Evolutionary conservation across 1,284 basidiomycete genomes (phyloP), one percentile per base, ranked within the genome.

Genomic region (Naganishia sp.): DNA sequence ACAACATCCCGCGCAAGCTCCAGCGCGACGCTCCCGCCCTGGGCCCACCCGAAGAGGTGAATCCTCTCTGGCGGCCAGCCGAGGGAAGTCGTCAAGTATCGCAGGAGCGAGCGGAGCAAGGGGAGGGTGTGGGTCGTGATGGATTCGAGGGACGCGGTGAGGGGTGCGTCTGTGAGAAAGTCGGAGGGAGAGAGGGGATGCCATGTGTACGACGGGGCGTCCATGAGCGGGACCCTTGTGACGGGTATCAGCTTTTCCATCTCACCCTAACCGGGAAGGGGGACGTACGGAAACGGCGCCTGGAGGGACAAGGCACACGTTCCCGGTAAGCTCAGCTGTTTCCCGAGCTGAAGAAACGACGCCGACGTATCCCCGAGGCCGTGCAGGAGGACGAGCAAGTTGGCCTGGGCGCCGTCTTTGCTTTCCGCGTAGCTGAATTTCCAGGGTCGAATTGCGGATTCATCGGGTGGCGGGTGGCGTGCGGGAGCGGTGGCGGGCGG

Each of bases 31-130:
- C 84, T 90, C 0, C 91, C 93, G 0, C 93, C 93, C 77, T 96
- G 93, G 0, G 85, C 91, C 72, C 92, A 96, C 5, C 93, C 93
- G 71, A 95, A 92, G 15, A 94, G 73, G 75, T 96, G 92, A 23
- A 96, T 88, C 21, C 84, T 81, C 6, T 84, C 71, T 0, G 83
- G 71, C 0, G 84, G 79, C 93, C 93, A 95, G 0, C 80, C 73
- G 70, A 88, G 89, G 23, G 54, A 25, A 15, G 10, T 32, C 11
- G 81, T 81, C 55, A 95, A 84, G 89, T 83, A 10, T 80, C 74
- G 63, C 92, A 68, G 70, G 25, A 89, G 79, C 11, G 76, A 80
- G 2, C 78, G 74, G 25, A 94, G 77, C 6, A 55, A 52, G 1
- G 71, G 63, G 21, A 87, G 75, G 18, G 46, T 32, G 21, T 45